Conservation (phyloP, 352 stramenopile species). For the Phytopythium mirpurense region DNA sequence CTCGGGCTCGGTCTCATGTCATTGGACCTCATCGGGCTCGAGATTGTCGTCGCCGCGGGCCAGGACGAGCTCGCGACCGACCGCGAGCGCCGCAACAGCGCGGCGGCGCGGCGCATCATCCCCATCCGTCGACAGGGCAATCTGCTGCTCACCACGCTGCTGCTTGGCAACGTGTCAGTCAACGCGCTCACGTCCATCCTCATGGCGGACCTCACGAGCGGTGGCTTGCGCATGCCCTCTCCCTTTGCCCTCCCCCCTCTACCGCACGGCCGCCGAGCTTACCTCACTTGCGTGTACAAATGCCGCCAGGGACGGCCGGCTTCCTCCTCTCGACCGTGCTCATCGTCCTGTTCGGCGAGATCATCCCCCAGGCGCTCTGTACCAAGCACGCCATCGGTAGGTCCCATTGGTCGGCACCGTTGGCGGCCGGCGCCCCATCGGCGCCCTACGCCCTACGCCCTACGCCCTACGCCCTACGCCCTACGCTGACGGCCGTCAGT, state of each 20-base stretch:
- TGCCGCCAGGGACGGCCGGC: slow-evolving; percentile 12
- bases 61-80: slow-evolving; percentile 75
- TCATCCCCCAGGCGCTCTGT: slow-evolving; percentile 88
- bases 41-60: slow-evolving; percentile 94
- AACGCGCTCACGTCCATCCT: slow-evolving; percentile 97
- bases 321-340: slow-evolving; percentile 86
- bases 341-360: slow-evolving; percentile 95
- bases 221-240: background rate
- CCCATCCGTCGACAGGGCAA: slow-evolving; percentile 94
- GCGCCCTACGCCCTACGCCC: too few relatives aligned
- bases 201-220: slow-evolving; percentile 37
- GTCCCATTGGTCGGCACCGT: too few relatives aligned
- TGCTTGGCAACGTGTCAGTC: slow-evolving; percentile 95
- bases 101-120: slow-evolving; percentile 70
- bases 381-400: slow-evolving; percentile 73
- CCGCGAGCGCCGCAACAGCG: slow-evolving; percentile 54
- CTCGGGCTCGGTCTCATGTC: slow-evolving; percentile 96
- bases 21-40: slow-evolving; percentile 95
- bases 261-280: too few relatives aligned
- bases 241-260: too few relatives aligned
- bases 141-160: slow-evolving; percentile 93
- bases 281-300: too few relatives aligned
- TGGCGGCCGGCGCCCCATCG: too few relatives aligned
- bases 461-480: too few relatives aligned
- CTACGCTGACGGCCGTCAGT: too few relatives aligned